Evolutionary conservation across 768 basidiomycete genomes (phyloP).

Genomic region (Tubosaeta sp.): DNA sequence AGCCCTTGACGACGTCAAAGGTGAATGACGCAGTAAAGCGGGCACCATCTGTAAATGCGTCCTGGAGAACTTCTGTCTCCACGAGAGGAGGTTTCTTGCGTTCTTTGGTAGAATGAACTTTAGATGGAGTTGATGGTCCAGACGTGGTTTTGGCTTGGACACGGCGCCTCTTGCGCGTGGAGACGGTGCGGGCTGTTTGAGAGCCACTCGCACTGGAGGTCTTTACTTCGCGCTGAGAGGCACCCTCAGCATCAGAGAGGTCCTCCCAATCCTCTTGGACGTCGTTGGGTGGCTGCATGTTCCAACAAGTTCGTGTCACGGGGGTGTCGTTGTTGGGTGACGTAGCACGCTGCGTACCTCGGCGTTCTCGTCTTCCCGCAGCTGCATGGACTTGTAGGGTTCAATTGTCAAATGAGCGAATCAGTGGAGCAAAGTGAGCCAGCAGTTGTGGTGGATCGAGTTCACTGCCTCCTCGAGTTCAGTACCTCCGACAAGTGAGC

Average conservation of each 20-base stretch:
- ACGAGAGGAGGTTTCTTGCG: slow-evolving; percentile 28
- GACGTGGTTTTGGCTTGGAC: slow-evolving; percentile 17
- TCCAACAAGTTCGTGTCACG: neutral
- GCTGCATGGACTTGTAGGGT: slow-evolving; percentile 10
- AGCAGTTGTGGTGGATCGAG: no score
- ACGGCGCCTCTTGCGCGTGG: slow-evolving; percentile 28
- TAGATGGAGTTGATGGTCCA: slow-evolving; percentile 20
- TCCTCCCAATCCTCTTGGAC: slow-evolving; percentile 35
- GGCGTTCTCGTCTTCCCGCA: neutral
- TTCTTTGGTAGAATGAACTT: slow-evolving; percentile 13
- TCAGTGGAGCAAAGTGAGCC: no score
- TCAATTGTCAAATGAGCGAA: no score
- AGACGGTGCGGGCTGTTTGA: slow-evolving; percentile 15
- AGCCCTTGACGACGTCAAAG: slow-evolving; percentile 44
- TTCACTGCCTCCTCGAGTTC: no score
- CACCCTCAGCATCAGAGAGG: slow-evolving; percentile 17
- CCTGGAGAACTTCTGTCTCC: slow-evolving; percentile 24
- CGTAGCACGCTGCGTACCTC: slow-evolving; percentile 5
- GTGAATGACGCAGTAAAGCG: slow-evolving; percentile 36
- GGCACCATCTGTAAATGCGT: slow-evolving; percentile 18
- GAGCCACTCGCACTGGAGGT: slow-evolving; percentile 5
- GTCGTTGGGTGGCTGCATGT: slow-evolving; percentile 1
- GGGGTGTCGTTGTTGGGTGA: neutral
- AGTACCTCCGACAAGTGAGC: no score
- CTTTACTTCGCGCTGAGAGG: slow-evolving; percentile 6